Base-by-base conservation (phyloP, 2,329 filamentous ascomycete species). In the Aspergillus sp. region DNA sequence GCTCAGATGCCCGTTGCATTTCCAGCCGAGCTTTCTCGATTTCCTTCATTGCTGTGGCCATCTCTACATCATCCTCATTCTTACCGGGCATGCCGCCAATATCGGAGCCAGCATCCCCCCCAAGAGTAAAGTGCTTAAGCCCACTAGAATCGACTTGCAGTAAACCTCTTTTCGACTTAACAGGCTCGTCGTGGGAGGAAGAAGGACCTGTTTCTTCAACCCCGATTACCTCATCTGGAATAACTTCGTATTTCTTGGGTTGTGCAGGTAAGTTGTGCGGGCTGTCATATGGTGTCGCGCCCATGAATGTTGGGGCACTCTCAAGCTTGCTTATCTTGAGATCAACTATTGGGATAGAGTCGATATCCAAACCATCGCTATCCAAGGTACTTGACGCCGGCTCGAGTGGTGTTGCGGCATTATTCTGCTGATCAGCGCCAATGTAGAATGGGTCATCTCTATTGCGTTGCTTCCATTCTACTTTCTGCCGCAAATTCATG, bases 361-460 rank as follows among this genome's bases (percentile, higher is more conserved):
- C 95, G 44, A 99, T 88, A 70, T 99, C 93, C 8, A 98, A 79
- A 45, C 90, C 89, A 2, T 88, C 86, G 2, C 87, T 88, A 69
- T 93, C 93, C 57, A 86, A 86, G 57, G 82, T 86, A 58, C 86
- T 83, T 3, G 90, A 79, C 57, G 95, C 91, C 63, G 86, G 90
- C 68, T 93, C 90, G 50, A 95, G 87, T 0, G 90, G 90, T 1
- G 90, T 93, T 0, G 89, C 88, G 6, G 84, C 83, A 35, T 86
- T 85, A 4, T 85, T 75, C 43, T 76, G 79, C 24, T 79, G 80
- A 39, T 77, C 77, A 7, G 77, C 75, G 23, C 80, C 81, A 68
- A 99, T 98, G 70, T 99, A 99, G 73, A 96, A 99, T 0, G 95
- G 95, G 68, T 99, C 95, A 69, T 98, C 93, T 65, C 85, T 90